Conservation (phyloP, 2,329 filamentous ascomycete species). For the Atkinsonella texensis region DNA sequence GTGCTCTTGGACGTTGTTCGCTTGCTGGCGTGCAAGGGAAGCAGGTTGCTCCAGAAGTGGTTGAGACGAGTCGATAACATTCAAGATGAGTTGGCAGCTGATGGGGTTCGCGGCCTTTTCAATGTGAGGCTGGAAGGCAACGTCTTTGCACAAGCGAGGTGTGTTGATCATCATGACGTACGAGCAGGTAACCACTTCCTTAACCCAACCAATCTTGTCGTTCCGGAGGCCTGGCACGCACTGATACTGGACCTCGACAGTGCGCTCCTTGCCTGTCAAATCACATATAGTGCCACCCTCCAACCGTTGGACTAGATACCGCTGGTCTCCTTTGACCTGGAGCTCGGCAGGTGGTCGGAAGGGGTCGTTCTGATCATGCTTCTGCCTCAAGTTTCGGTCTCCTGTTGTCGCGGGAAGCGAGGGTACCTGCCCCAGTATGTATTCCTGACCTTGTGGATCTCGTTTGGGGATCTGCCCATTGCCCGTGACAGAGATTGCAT, state of each 20-base stretch:
- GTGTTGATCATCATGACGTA: conserved; percentile 93
- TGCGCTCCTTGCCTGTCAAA: conserved; percentile 67
- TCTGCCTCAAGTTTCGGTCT: conserved; percentile 7
- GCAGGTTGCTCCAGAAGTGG: conserved; percentile 24
- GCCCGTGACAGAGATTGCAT: conserved; percentile 58
- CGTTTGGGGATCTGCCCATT: conserved; percentile 64
- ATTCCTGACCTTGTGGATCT: conserved; percentile 65
- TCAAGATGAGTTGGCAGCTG: conserved; percentile 59
- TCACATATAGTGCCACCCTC: conserved; percentile 75
- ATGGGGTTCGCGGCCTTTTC: conserved; percentile 68
- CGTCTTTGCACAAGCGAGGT: conserved; percentile 74
- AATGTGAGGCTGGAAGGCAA: conserved; percentile 72
- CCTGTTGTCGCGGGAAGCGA: conserved; percentile 19
- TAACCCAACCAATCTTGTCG: conserved; percentile 82
- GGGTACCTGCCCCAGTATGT: conserved; percentile 53
- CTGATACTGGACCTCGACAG: conserved; percentile 70
- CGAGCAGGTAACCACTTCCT: conserved; percentile 80
- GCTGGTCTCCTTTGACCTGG: conserved; percentile 70
- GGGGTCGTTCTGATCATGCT: conserved; percentile 12
- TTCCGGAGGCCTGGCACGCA: conserved; percentile 63
- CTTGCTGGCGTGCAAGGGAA: conserved; percentile 20
- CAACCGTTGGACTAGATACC: conserved; percentile 76
- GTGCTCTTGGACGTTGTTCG: conserved; percentile 7
- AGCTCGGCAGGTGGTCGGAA: conserved; percentile 45
- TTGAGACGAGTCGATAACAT: conserved; percentile 30